A percentile compares a stretch with the other conserved stretches of the same genome.
These are phyloP conservation scores for Cynara cardunculus DNA, from an alignment of 129 eudicot genomes.

Conservation along the genomic window DNA sequence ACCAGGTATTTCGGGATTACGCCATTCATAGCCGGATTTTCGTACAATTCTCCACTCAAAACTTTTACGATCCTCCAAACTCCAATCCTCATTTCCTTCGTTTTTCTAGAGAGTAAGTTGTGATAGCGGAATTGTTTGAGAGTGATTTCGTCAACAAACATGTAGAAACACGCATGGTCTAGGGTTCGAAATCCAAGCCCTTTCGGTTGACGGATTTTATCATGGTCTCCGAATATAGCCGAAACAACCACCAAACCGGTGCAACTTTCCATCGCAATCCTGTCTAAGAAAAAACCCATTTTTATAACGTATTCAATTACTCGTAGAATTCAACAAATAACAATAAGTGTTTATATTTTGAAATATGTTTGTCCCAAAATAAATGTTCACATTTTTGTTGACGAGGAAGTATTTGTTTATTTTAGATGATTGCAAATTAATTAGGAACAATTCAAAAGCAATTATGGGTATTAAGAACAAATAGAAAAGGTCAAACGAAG, in stretches of 20 bases:
- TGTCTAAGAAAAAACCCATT: constrained; percentile 42
- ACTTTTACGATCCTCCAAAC: constrained; percentile 80
- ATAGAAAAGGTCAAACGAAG: not conserved
- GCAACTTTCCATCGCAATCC: constrained; percentile 60
- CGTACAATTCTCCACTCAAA: constrained; percentile 36
- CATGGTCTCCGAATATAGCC: constrained; percentile 85
- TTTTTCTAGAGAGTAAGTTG: constrained; percentile 50
- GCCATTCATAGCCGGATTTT: constrained; percentile 91
- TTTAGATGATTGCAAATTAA: not conserved
- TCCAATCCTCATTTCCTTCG: constrained; percentile 46
- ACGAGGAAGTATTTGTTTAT: too few relatives aligned
- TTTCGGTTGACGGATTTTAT: constrained; percentile 85
- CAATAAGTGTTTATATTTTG: too few relatives aligned
- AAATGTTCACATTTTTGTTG: too few relatives aligned
- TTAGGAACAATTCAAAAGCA: not conserved
- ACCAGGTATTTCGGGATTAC: constrained; percentile 69
- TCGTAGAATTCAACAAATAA: not conserved
- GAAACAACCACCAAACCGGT: constrained; percentile 70
- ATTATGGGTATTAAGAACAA: not conserved
- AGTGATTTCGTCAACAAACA: constrained; percentile 72
- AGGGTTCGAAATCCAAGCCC: constrained; percentile 74
- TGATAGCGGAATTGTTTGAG: constrained; percentile 48
- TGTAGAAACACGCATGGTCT: constrained; percentile 68
- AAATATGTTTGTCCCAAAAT: not conserved
- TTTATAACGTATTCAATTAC: not conserved